A percentile compares a stretch with the other conserved stretches of the same genome.
phyloP scores from a whole-genome alignment of 2,329 filamentous ascomycete genomes.

The Diaporthe destruens region DNA sequence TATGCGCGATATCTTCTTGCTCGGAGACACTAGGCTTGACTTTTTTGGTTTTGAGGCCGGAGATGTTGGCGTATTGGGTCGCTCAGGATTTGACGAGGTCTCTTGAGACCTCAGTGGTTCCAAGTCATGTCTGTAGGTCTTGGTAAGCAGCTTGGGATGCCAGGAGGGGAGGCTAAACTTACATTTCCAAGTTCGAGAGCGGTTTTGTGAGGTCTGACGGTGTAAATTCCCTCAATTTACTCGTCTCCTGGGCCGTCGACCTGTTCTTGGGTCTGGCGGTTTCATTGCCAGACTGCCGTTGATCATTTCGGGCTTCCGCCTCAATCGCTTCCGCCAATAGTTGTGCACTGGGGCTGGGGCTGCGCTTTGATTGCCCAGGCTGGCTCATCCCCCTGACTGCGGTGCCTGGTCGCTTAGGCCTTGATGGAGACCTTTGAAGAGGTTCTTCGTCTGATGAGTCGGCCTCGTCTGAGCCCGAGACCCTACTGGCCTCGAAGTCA shows the following conservation, averaged over 20 bases:
- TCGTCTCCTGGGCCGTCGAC: not conserved
- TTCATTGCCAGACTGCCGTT: not conserved
- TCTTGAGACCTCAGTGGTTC: constrained; percentile 6
- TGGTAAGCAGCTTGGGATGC: constrained; percentile 4
- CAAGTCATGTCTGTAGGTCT: not conserved
- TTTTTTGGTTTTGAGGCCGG: constrained; percentile 28
- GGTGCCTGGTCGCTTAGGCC: not conserved
- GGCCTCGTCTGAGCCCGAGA: constrained; percentile 29
- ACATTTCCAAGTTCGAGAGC: constrained; percentile 28
- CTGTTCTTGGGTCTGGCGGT: not conserved
- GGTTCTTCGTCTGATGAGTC: not conserved
- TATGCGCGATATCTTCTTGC: constrained; percentile 56
- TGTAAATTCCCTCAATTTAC: not conserved
- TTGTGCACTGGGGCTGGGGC: constrained; percentile 39
- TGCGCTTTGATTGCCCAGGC: constrained; percentile 1
- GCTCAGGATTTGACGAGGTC: not conserved
- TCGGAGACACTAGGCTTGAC: constrained; percentile 48
- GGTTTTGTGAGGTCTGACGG: constrained; percentile 7
- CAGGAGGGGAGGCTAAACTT: not conserved
- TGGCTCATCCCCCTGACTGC: not conserved
- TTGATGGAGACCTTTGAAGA: constrained; percentile 18
- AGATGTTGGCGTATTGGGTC: constrained; percentile 38
- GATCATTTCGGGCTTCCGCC: constrained; percentile 27
- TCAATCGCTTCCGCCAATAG: constrained; percentile 38
- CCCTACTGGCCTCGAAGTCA: constrained; percentile 25